Evolutionary conservation across 306 rosid species (phyloP).

Genomic region (Lotus japonicus): DNA sequence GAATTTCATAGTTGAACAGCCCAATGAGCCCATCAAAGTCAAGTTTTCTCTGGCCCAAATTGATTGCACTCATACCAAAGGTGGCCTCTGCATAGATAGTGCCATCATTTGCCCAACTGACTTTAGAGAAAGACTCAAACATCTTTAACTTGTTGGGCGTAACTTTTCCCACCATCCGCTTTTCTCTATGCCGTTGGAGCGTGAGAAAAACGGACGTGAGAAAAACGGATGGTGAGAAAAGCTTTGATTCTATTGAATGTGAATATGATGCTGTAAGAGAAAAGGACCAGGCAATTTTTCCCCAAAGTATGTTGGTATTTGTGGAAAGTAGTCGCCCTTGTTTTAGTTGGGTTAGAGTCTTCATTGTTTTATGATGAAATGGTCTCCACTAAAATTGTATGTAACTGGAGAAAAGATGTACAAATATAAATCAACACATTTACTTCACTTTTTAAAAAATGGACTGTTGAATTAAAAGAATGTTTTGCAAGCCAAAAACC

Average conservation of each 20-base stretch:
- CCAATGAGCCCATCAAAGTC: constrained; percentile 30
- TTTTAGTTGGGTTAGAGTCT: constrained; percentile 23
- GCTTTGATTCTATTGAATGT: neutral
- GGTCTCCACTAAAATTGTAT: too few species aligned
- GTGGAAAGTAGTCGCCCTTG: constrained; percentile 8
- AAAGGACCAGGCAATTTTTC: neutral
- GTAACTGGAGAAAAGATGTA: too few species aligned
- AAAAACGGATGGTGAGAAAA: too few species aligned
- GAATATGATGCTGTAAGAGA: neutral
- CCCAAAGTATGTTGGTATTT: neutral
- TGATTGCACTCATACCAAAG: constrained; percentile 93
- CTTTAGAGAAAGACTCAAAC: constrained; percentile 15
- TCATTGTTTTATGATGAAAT: neutral
- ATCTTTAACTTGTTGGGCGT: neutral
- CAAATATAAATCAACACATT: too few species aligned
- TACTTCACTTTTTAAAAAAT: too few species aligned
- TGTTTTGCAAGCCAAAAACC: too few species aligned
- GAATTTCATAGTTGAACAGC: constrained; percentile 37
- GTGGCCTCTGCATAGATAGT: constrained; percentile 71
- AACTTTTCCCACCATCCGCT: too few species aligned
- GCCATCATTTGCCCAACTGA: constrained; percentile 51
- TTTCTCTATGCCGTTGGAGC: too few species aligned
- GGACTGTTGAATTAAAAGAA: too few species aligned
- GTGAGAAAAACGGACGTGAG: too few species aligned
- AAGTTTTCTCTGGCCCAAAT: constrained; percentile 82